Evolutionary conservation across 768 basidiomycete genomes (phyloP).

Genomic region (Nevesoporus exiguus): DNA sequence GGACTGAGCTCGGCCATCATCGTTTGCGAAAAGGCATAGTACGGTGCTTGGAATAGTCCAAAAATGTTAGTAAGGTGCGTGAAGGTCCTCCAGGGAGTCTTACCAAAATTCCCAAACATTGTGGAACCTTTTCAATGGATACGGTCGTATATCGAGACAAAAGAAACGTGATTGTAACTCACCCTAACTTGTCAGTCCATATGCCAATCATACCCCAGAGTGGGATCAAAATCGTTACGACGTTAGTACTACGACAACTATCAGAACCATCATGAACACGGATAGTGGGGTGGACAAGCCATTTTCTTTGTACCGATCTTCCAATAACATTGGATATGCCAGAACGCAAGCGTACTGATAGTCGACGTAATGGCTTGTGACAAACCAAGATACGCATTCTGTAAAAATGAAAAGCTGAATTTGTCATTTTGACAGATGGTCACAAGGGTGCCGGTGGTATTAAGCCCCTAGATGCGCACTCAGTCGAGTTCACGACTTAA

Average conservation of each 20-base stretch:
- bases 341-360: conserved; percentile 68
- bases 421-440: conserved; percentile 78
- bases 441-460: conserved; percentile 75
- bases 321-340: conserved; percentile 79
- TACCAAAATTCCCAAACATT: conserved; percentile 88
- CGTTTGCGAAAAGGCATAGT: conserved; percentile 82
- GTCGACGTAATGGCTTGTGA: conserved; percentile 76
- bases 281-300: conserved; percentile 37
- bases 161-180: conserved; percentile 13
- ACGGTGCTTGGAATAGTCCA: conserved; percentile 82
- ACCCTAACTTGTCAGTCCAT: conserved; percentile 77
- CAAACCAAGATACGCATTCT: conserved; percentile 76
- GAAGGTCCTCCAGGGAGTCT: conserved; percentile 4
- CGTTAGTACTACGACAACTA: conserved; percentile 55
- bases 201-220: conserved; percentile 87
- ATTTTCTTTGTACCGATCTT: conserved; percentile 80
- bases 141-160: background rate
- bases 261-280: background rate
- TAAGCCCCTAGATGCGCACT: conserved; percentile 53
- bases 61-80: conserved; percentile 38
- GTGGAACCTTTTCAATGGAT: conserved; percentile 54
- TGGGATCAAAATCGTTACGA: conserved; percentile 73
- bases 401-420: conserved; percentile 76
- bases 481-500: background rate
- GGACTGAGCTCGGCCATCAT: conserved; percentile 90